Base-by-base conservation (phyloP, 176 grass and related monocot genomes). In the Triticum timopheevii region DNA sequence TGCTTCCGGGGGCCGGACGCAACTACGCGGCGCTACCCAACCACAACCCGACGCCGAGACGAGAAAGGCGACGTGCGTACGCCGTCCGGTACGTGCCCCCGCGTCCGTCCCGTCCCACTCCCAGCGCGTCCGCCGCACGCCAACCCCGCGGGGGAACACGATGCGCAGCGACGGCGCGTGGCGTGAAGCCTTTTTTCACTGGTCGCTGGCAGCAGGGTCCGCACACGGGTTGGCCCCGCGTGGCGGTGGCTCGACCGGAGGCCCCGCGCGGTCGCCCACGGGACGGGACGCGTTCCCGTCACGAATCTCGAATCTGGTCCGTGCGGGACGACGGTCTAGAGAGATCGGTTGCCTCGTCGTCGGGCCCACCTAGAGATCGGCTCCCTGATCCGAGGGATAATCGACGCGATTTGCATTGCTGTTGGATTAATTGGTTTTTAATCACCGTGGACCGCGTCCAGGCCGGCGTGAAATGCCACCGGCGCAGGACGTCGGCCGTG, bases 281-380 rank as follows among this genome's bases (percentile, higher is more conserved):
- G n/a, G 59, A 16, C 24, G 50, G 36, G 17, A 39, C 69, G 20
- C 74, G 82, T 56, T 47, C n/a, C 11, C 66, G 82, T 75, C 88
- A 83, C 78, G 88, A 80, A 83, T 69, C 50, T 78, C 52, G 50
- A 80, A 73, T 86, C 71, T 22, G 47, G 84, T 89, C 61, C 83
- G 77, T 66, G 15, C 40, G 69, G 67, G 67, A 70, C 34, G 33
- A 20, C 61, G 73, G 45, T 49, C 13, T 13, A 15, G 45, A 49
- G 45, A 49, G 45, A 49, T 49, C 4, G 45, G 33, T 22, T 23
- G 52, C 35, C 25, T 47, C 15, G 61, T 8, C 40, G 1, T 52
- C 33, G 47, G 50, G 49, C 54, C 67, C 8, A 2, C 16, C 10
- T 7, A 15, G 30, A 34, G 81, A 45, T 75, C 45, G 71, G 17